Conservation (phyloP, 495 filamentous ascomycete genomes). For the Neurospora sp. region DNA sequence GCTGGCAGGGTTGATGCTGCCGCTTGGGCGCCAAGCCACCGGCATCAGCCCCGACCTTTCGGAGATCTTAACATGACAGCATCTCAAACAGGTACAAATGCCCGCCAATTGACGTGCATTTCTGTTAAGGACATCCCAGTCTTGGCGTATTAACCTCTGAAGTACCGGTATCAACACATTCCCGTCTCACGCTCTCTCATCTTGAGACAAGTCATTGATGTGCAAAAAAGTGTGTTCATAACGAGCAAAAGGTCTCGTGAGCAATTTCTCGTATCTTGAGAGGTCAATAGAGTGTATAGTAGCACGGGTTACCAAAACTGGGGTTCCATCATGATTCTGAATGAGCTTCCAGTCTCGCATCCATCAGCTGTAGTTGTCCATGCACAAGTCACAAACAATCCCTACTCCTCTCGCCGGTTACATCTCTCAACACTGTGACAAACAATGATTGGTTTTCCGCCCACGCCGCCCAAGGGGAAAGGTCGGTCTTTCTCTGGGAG, state of each 20-base stretch:
- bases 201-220: neutral
- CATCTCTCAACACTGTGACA: neutral
- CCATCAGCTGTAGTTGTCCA: neutral
- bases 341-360: neutral
- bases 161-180: neutral
- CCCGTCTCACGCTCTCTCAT: neutral
- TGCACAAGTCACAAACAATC: neutral
- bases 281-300: neutral
- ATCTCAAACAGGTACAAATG: neutral
- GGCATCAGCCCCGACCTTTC: neutral
- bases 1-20: neutral
- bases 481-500: neutral
- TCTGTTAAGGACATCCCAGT: neutral
- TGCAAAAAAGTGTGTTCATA: neutral
- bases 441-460: neutral
- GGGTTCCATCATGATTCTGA: neutral
- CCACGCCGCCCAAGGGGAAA: neutral
- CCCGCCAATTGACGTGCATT: neutral
- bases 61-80: neutral
- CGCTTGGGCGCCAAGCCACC: neutral
- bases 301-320: neutral
- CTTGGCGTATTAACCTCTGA: neutral
- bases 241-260: neutral
- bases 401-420: neutral
- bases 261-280: neutral